Base-by-base conservation (phyloP, 2,329 filamentous ascomycete species). In the Penicillium psychrosexuale region DNA sequence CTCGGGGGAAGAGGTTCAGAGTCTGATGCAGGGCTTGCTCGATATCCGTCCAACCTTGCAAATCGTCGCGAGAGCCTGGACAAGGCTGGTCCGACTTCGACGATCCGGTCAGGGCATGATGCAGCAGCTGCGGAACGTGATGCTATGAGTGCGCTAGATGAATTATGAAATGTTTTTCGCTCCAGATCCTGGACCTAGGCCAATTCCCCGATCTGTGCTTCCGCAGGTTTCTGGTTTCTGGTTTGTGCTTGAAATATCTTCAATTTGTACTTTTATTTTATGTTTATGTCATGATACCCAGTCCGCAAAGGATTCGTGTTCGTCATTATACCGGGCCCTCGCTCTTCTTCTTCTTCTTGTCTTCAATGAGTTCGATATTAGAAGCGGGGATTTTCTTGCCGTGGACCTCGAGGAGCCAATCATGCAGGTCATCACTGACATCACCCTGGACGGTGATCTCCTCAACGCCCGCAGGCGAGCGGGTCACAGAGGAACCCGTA, bases 401-500 rank as follows among this genome's bases (percentile, higher is more conserved):
- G 75, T 96, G 95, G 71, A 90, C 89, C 70, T 97, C 91, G 61
- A 89, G 72, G 69, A 99, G 76, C 78, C 93, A 97, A 71, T 97
- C 94, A 69, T 90, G 84, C 61, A 99, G 87, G 77, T 99, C 94
- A 67, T 94, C 90, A 72, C 91, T 96, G 59, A 99, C 86, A 77
- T 99, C 94, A 33, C 94, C 94, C 77, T 99, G 94, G 19, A 99
- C 91, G 5, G 96, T 95, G 71, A 99, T 97, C 77, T 97, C 94
- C 76, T 99, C 94, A 17, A 89, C 89, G 22, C 90, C 91, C 52
- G 85, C 86, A 0, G 91, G 83, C 1, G 89, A 84, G 78, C 97
- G 96, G 8, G 93, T 97, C 42, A 99, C 94, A 42, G 88, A 92
- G 15, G 87, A 88, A 0, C 94, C 94, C 9, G 94, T 97, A 30